phyloP scores from a whole-genome alignment of 73 alveolate genomes.

The Tetrahymena borealis region DNA sequence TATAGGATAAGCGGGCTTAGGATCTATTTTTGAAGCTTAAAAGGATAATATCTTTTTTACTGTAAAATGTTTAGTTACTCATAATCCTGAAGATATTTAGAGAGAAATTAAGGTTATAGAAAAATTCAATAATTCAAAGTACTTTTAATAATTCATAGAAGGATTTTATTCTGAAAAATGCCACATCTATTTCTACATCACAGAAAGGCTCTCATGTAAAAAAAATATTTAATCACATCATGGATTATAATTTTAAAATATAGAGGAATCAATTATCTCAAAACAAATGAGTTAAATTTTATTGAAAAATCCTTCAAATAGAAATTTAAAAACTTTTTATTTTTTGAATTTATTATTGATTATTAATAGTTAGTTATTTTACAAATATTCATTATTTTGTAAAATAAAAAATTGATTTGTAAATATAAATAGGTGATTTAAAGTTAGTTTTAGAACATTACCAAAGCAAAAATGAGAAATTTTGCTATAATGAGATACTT shows the following conservation, averaged over 20 bases:
- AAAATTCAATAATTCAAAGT: not conserved
- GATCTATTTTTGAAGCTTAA: not conserved
- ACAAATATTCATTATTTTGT: too few relatives aligned
- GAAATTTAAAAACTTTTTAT: not conserved
- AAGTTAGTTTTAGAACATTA: not conserved
- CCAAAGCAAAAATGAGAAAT: not conserved
- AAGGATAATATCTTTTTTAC: not conserved
- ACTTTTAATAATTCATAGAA: not conserved
- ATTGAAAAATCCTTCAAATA: not conserved
- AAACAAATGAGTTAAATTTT: too few relatives aligned
- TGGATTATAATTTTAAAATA: not conserved
- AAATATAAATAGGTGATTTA: too few relatives aligned
- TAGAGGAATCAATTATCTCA: too few relatives aligned
- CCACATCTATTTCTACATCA: not conserved
- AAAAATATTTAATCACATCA: not conserved
- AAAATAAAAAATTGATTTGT: too few relatives aligned
- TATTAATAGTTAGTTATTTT: too few relatives aligned
- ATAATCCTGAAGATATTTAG: not conserved
- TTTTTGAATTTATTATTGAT: too few relatives aligned
- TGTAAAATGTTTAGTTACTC: not conserved
- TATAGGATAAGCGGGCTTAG: not conserved
- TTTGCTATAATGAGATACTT: not conserved
- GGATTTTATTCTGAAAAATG: not conserved
- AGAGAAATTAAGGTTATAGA: not conserved
- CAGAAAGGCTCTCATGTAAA: not conserved